phyloP scores from a whole-genome alignment of 495 filamentous ascomycete species.

The Penicillium herquei region DNA sequence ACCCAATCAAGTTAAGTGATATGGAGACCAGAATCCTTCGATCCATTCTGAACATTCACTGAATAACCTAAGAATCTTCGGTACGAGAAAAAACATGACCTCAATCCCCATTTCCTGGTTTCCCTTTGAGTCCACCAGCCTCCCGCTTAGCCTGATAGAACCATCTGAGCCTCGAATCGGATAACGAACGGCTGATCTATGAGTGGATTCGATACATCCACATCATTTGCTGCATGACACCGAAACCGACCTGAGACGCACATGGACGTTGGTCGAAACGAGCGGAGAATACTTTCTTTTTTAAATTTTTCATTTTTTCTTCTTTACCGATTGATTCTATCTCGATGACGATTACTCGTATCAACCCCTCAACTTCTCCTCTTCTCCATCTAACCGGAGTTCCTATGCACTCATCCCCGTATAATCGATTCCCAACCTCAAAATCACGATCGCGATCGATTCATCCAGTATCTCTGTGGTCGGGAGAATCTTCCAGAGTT shows the following conservation, averaged over 20 bases:
- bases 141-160: background rate
- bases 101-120: background rate
- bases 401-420: too few relatives aligned
- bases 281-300: background rate
- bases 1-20: background rate
- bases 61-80: too few relatives aligned
- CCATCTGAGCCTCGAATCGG: constrained; percentile 23
- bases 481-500: too few relatives aligned
- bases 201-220: constrained; percentile 17
- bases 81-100: background rate
- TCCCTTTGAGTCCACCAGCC: background rate
- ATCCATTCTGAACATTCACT: background rate
- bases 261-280: constrained; percentile 11
- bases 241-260: constrained; percentile 17
- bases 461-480: too few relatives aligned
- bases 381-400: too few relatives aligned
- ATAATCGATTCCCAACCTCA: too few relatives aligned
- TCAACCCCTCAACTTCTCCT: too few relatives aligned
- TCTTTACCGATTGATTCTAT: background rate
- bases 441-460: too few relatives aligned
- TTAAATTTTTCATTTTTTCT: background rate
- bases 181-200: background rate
- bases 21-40: too few relatives aligned
- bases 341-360: background rate
- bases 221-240: constrained; percentile 9